A percentile compares a stretch with the other conserved stretches of the same genome.
Conservation (phyloP, 2,329 filamentous ascomycete genomes). For the Fusarium goolgardi region DNA sequence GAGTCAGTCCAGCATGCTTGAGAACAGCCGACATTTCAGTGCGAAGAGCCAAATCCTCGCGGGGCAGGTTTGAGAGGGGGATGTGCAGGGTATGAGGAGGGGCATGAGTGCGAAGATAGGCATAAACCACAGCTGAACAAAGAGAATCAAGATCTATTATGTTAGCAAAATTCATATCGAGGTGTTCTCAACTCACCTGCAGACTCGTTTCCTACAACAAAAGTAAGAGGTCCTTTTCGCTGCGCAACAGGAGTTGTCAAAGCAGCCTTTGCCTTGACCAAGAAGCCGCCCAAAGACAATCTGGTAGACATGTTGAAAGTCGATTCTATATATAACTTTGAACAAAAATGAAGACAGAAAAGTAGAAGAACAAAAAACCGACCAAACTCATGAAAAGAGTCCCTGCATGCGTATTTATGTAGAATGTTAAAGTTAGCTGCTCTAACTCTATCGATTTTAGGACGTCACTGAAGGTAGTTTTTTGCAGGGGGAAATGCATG, state of each 20-base stretch:
- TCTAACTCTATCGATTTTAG: conserved; percentile 1
- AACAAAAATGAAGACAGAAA: not conserved
- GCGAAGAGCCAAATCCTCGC: conserved; percentile 75
- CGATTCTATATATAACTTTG: too few relatives aligned
- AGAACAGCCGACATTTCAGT: conserved; percentile 78
- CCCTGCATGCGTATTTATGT: conserved; percentile 20
- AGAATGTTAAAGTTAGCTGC: conserved; percentile 30
- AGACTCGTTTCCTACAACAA: conserved; percentile 76
- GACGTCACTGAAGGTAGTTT: conserved; percentile 21
- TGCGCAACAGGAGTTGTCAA: conserved; percentile 59
- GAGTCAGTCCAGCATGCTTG: conserved; percentile 66
- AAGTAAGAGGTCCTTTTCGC: conserved; percentile 62
- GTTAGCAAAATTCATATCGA: not conserved
- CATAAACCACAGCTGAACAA: conserved; percentile 77
- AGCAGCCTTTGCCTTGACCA: conserved; percentile 61
- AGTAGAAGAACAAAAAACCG: not conserved
- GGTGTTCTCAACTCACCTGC: conserved; percentile 60
- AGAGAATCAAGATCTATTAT: conserved; percentile 80
- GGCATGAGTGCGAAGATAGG: conserved; percentile 75
- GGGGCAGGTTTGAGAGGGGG: conserved; percentile 77
- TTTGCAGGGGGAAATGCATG: conserved; percentile 16
- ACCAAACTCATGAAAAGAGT: conserved; percentile 17
- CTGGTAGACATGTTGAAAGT: conserved; percentile 48
- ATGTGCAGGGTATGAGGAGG: conserved; percentile 70
- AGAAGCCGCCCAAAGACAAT: conserved; percentile 61